Percentiles rank a stretch among this genome's conserved stretches.
Evolutionary conservation across 148 eudicot genomes (phyloP).

Genomic region (Linanthus parryae): DNA sequence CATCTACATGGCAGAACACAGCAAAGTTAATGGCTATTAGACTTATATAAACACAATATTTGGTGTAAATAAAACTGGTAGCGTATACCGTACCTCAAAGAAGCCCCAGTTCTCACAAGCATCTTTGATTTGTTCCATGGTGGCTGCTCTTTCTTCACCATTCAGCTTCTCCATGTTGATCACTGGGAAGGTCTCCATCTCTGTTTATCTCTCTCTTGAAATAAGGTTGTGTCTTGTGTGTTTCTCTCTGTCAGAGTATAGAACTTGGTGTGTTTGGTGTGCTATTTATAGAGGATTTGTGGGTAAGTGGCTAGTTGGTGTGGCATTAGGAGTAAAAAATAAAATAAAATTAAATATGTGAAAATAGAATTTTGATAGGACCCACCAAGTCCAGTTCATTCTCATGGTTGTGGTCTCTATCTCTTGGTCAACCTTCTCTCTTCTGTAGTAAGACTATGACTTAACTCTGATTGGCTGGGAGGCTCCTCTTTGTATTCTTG

Average conservation of each 20-base stretch:
- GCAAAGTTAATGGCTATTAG: not conserved
- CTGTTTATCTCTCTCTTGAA: not conserved
- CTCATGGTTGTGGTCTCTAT: not conserved
- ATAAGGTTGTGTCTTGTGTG: not conserved
- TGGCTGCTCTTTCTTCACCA: constrained; percentile 53
- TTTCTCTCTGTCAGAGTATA: not conserved
- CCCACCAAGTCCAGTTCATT: too few species aligned
- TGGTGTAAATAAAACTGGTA: not conserved
- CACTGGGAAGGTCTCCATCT: constrained; percentile 60
- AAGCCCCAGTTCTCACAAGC: constrained; percentile 85
- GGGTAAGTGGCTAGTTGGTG: too few species aligned
- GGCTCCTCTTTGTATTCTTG: not conserved
- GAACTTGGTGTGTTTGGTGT: not conserved
- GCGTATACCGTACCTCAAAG: constrained; percentile 42
- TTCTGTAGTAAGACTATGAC: too few species aligned
- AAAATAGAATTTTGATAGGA: too few species aligned
- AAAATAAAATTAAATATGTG: too few species aligned
- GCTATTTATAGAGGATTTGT: constrained; percentile 10
- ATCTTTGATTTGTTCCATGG: constrained; percentile 57
- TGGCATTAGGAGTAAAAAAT: too few species aligned
- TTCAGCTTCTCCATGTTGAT: constrained; percentile 57
- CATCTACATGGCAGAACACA: constrained; percentile 32
- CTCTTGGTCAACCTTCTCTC: not conserved
- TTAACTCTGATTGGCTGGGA: too few species aligned
- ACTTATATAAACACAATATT: not conserved